Evolutionary conservation across 1,139 yeast genomes (phyloP), one percentile per base, ranked within the genome.

Genomic region (Blastobotrys ciferrii): DNA sequence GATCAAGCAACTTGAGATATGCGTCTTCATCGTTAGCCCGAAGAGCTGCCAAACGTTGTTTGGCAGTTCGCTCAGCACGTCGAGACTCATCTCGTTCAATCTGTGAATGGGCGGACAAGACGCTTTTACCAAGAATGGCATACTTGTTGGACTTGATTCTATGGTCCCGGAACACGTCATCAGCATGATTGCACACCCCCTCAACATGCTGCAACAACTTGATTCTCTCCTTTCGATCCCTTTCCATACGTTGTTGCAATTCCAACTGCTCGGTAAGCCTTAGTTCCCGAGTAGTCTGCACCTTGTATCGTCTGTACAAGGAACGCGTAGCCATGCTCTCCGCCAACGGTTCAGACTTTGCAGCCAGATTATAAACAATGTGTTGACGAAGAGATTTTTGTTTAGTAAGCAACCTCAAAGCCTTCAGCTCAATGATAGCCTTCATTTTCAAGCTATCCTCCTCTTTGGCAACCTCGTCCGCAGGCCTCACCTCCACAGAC

Each of bases 21-120:
- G 98, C 98, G 67, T 92, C 98, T 68, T 92, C 98, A 72, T 92
- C 98, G 69, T 92, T 92, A 32, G 96, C 87, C 66, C 87, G 87
- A 75, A 92, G 81, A 13, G 98, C 98, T 67, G 88, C 96, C 68
- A 92, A 81, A 82, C 98, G 95, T 68, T 91, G 97, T 67, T 87
- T 91, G 39, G 98, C 98, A 39, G 89, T 91, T 63, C 83, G 81
- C 67, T 92, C 98, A 46, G 86, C 72, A 59, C 89, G 83, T 67
- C 82, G 85, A 54, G 85, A 82, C 66, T 92, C 98, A 60, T 92
- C 98, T 65, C 83, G 86, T 66, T 91, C 98, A 14, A 87, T 82
- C 56, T 75, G 81, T 36, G 74, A 72, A 61, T 88, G 96, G 65
- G 77, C 78, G 47, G 77, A 77, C 40, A 66, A 67, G 36, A 84